Conservation (phyloP, 352 stramenopile species). For the Phytophthora nicotianae region DNA sequence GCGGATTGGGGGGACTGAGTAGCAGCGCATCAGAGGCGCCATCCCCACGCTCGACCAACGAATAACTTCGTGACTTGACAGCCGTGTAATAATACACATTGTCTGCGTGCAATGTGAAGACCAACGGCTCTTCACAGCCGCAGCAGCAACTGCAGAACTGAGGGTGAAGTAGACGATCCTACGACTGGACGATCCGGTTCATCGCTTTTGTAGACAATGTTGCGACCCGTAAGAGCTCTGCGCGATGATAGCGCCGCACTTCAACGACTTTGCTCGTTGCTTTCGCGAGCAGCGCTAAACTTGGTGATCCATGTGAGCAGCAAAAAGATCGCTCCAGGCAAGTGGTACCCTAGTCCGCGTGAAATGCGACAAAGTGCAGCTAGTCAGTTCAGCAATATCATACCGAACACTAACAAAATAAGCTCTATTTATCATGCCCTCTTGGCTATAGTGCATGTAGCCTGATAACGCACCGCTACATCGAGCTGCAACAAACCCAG, state of each 20-base stretch:
- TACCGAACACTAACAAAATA: no score
- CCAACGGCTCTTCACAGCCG: constrained; percentile 1
- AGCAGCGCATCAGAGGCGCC: no score
- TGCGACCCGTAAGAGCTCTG: not conserved
- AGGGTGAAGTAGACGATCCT: constrained; percentile 5
- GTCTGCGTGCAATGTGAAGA: not conserved
- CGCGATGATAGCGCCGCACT: no score
- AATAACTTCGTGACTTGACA: not conserved
- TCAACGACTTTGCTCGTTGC: constrained; percentile 6
- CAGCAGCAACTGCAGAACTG: not conserved
- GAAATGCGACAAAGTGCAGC: constrained; percentile 19
- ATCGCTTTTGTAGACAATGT: constrained; percentile 12
- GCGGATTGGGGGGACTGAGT: no score
- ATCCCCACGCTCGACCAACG: not conserved
- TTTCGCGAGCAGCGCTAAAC: constrained; percentile 3
- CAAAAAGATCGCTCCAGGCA: constrained; percentile 16
- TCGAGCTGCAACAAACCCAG: no score
- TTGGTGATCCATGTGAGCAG: constrained; percentile 6
- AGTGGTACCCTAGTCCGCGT: constrained; percentile 10
- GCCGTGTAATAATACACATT: not conserved
- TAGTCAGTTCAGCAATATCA: constrained; percentile 20
- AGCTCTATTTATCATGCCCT: not conserved
- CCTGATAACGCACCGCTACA: not conserved
- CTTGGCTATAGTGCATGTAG: not conserved
- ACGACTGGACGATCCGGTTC: constrained; percentile 21